A percentile compares a stretch with the other conserved stretches of the same genome.
Conservation (phyloP, 495 filamentous ascomycete genomes). For the Amniculicola lignicola region DNA sequence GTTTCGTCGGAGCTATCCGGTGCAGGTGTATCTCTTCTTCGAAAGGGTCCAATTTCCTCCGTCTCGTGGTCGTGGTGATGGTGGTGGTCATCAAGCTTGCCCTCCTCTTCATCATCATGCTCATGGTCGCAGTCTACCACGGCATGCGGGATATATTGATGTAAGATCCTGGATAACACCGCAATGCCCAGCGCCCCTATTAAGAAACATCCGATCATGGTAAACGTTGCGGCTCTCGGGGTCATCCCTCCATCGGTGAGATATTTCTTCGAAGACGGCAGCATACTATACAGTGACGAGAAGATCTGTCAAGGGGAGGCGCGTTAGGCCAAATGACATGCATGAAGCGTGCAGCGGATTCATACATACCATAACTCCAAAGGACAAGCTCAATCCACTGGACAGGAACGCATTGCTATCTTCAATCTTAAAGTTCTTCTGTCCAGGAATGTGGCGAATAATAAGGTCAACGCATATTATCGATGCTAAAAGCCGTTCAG, state of each 20-base stretch:
- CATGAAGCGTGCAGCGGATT: too few relatives aligned
- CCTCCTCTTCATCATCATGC: slow-evolving; percentile 55
- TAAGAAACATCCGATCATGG: slow-evolving; percentile 73
- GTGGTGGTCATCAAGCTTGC: slow-evolving; percentile 3
- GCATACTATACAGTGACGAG: slow-evolving; percentile 90
- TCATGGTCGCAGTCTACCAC: slow-evolving; percentile 89
- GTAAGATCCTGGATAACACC: slow-evolving; percentile 71
- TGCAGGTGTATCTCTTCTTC: too few relatives aligned
- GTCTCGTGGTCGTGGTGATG: background rate
- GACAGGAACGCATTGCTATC: slow-evolving; percentile 86
- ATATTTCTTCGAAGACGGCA: slow-evolving; percentile 77
- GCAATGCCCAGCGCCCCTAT: slow-evolving; percentile 82
- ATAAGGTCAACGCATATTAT: slow-evolving; percentile 85
- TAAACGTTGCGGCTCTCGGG: slow-evolving; percentile 63
- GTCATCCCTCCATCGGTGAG: slow-evolving; percentile 65
- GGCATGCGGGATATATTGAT: slow-evolving; percentile 84
- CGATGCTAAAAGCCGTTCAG: slow-evolving; percentile 55
- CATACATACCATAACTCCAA: slow-evolving; percentile 89
- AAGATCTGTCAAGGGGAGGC: slow-evolving; percentile 61
- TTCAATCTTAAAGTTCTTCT: slow-evolving; percentile 78
- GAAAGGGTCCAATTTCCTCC: too few relatives aligned
- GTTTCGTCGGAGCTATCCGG: background rate
- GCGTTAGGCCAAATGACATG: slow-evolving; percentile 17
- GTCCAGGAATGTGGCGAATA: slow-evolving; percentile 65
- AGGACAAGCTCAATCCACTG: slow-evolving; percentile 83